Evolutionary conservation across 768 basidiomycete genomes (phyloP).

Genomic region (Suillus alpinus): DNA sequence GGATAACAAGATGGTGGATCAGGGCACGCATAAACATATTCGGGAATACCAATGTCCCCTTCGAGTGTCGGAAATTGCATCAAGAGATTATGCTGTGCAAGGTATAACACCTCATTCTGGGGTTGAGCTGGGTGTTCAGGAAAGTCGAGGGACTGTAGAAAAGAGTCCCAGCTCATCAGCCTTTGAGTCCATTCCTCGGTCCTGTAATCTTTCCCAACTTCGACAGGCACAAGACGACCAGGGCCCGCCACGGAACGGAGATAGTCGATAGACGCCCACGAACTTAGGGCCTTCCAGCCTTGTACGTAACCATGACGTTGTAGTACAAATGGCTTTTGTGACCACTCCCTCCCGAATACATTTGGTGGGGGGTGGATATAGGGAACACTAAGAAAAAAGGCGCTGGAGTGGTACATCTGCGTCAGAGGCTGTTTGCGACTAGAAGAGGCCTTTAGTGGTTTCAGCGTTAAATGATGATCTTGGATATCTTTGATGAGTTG

Average conservation of each 20-base stretch:
- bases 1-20: conserved; percentile 40
- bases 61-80: conserved; percentile 78
- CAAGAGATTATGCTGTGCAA: conserved; percentile 89
- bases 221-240: conserved; percentile 86
- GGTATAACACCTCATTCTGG: conserved; percentile 52
- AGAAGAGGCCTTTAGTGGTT: background rate
- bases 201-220: conserved; percentile 84
- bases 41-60: conserved; percentile 78
- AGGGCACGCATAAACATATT: conserved; percentile 77
- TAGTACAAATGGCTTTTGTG: conserved; percentile 69
- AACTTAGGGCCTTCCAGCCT: conserved; percentile 78
- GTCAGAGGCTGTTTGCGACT: conserved; percentile 9
- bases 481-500: conserved; percentile 65
- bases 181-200: conserved; percentile 76
- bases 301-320: conserved; percentile 44
- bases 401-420: background rate
- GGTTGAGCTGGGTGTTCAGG: conserved; percentile 17
- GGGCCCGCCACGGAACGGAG: conserved; percentile 69
- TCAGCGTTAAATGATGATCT: conserved; percentile 1
- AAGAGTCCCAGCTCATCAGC: conserved; percentile 75
- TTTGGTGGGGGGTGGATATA: conserved; percentile 52
- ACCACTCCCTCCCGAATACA: conserved; percentile 49
- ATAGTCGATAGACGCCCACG: conserved; percentile 73
- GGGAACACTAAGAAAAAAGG: conserved; percentile 31
- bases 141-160: conserved; percentile 49